Evolutionary conservation across 306 rosid genomes (phyloP).

Genomic region (Cucumis hystrix): DNA sequence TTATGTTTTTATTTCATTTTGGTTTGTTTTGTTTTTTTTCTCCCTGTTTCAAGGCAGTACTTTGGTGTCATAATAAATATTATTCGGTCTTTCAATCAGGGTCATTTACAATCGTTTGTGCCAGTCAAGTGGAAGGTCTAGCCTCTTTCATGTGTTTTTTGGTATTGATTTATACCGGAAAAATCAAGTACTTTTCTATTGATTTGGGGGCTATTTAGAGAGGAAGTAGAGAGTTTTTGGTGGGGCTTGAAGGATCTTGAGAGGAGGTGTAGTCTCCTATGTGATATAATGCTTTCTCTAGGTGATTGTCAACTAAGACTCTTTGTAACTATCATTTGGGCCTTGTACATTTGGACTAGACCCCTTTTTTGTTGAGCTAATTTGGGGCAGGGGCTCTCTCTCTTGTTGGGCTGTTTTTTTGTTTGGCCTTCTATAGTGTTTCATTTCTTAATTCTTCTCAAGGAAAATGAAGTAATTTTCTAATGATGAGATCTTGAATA

Average conservation of each 20-base stretch:
- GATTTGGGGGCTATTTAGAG: neutral
- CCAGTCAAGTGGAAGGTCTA: neutral
- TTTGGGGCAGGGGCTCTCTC: neutral
- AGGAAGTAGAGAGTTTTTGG: neutral
- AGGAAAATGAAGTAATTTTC: neutral
- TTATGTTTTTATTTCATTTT: neutral
- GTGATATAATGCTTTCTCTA: neutral
- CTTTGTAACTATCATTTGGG: neutral
- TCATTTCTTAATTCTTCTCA: neutral
- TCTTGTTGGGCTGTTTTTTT: neutral
- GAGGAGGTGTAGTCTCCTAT: neutral
- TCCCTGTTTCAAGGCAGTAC: neutral
- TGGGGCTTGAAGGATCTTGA: neutral
- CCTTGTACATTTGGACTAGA: no score
- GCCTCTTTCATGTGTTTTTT: neutral
- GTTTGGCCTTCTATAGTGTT: neutral
- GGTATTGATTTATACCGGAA: neutral
- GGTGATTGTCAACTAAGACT: neutral
- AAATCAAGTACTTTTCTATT: neutral
- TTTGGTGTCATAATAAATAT: neutral
- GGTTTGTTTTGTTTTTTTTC: neutral
- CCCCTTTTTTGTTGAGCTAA: neutral
- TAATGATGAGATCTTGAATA: neutral
- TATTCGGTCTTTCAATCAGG: neutral
- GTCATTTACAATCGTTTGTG: neutral